phyloP scores from a whole-genome alignment of 164 flowering plant species.

The Magnolia officinalis region DNA sequence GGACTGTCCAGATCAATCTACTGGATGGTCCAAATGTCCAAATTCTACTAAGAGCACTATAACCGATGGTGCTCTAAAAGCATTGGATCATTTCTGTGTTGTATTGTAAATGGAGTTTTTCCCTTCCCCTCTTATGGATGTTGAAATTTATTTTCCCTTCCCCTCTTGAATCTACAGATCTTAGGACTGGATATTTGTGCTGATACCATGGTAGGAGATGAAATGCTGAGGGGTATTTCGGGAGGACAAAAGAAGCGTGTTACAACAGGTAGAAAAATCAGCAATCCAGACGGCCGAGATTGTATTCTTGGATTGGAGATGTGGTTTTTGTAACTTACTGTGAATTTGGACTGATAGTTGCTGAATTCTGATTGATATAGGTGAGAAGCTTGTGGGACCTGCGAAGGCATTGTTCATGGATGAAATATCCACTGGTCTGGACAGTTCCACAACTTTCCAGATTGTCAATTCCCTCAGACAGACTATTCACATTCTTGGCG shows the following conservation, averaged over 20 bases:
- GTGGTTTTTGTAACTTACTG: too few relatives aligned
- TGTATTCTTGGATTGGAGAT: background rate
- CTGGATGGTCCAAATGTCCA: too few relatives aligned
- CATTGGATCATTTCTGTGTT: too few relatives aligned
- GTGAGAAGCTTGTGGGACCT: constrained; percentile 19
- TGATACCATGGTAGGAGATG: constrained; percentile 28
- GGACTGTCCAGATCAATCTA: too few relatives aligned
- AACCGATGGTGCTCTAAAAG: too few relatives aligned
- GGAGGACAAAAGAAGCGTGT: constrained; percentile 32
- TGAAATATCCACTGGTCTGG: constrained; percentile 38
- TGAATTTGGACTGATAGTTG: background rate
- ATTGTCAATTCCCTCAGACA: constrained; percentile 60
- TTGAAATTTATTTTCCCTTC: background rate
- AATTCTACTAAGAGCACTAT: too few relatives aligned
- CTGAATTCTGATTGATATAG: background rate
- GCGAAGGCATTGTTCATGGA: constrained; percentile 18
- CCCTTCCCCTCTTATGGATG: too few relatives aligned
- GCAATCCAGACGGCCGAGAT: background rate
- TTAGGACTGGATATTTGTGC: constrained; percentile 28
- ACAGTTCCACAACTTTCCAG: constrained; percentile 62
- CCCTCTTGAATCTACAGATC: constrained; percentile 16
- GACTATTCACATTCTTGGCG: constrained; percentile 48
- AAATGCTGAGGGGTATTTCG: constrained; percentile 28
- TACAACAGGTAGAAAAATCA: constrained; percentile 19
- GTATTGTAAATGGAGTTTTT: too few relatives aligned